phyloP scores from a whole-genome alignment of 2,329 filamentous ascomycete genomes.

The Ceratocystis albifundus region DNA sequence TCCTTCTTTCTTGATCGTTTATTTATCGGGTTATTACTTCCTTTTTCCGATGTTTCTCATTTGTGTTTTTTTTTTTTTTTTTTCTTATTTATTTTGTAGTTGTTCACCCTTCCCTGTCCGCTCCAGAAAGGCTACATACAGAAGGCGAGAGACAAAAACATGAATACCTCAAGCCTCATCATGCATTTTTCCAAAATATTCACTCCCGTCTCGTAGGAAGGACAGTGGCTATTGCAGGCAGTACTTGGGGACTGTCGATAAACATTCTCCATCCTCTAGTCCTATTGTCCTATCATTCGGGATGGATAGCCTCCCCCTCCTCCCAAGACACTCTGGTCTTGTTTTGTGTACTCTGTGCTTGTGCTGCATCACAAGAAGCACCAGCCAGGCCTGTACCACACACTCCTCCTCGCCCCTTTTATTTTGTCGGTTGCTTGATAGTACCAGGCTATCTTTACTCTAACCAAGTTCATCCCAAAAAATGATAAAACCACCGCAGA shows the following conservation, averaged over 20 bases:
- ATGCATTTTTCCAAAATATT: background rate
- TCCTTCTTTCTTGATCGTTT: background rate
- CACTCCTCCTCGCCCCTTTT: background rate
- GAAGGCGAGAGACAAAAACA: too few relatives aligned
- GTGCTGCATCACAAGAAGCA: background rate
- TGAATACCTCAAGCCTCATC: background rate
- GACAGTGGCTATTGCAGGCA: background rate
- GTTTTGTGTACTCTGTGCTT: background rate
- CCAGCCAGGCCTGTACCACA: conserved; percentile 11
- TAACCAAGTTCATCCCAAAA: conserved; percentile 9
- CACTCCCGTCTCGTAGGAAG: background rate
- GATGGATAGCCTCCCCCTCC: too few relatives aligned
- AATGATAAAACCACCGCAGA: background rate
- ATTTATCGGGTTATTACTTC: background rate
- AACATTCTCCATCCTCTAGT: background rate
- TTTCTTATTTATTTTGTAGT: too few relatives aligned
- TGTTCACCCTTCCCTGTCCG: too few relatives aligned
- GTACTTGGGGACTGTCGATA: background rate
- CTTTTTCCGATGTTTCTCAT: background rate
- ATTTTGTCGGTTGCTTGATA: too few relatives aligned
- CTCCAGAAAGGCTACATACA: too few relatives aligned
- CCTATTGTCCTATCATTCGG: background rate
- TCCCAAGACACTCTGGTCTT: background rate
- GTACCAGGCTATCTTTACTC: too few relatives aligned
- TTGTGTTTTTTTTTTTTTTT: background rate